These are phyloP conservation scores for Xerocomellus intermedius DNA, from an alignment of 768 basidiomycete species.

Conservation along the genomic window DNA sequence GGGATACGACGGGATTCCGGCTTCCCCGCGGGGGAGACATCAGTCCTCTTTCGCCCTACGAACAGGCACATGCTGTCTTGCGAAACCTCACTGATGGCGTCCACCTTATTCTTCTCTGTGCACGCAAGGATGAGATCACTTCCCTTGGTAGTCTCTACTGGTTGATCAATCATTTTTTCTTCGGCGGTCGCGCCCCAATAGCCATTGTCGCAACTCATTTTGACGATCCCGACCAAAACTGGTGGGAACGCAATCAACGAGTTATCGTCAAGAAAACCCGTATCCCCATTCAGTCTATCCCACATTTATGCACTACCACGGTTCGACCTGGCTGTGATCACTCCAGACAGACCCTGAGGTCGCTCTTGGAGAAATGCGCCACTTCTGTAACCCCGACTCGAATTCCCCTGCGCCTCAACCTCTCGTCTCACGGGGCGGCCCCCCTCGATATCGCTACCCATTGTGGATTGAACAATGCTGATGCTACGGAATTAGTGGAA, in stretches of 20 bases:
- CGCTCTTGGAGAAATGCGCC: neutral
- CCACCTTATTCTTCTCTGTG: constrained; percentile 36
- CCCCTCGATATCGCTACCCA: neutral
- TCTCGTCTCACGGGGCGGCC: neutral
- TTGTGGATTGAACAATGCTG: neutral
- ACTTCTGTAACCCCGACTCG: neutral
- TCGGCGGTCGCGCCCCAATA: constrained; percentile 31
- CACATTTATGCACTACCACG: neutral
- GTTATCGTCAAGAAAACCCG: constrained; percentile 3
- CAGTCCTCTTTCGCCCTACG: constrained; percentile 10
- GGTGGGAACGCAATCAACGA: constrained; percentile 33
- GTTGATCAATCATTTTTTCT: constrained; percentile 35
- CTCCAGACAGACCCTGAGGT: neutral
- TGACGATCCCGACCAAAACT: constrained; percentile 26
- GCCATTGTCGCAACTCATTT: constrained; percentile 35
- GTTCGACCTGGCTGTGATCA: neutral
- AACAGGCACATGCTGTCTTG: constrained; percentile 27
- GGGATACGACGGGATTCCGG: constrained; percentile 27
- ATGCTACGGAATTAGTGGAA: neutral
- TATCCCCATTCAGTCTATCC: neutral
- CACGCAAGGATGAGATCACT: constrained; percentile 31
- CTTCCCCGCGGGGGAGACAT: neutral
- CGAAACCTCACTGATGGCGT: constrained; percentile 28
- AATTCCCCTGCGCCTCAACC: neutral
- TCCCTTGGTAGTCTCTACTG: constrained; percentile 30